Evolutionary conservation across 164 flowering plant species (phyloP), one percentile per base, ranked within the genome.

Genomic region (Berberis vulgaris): DNA sequence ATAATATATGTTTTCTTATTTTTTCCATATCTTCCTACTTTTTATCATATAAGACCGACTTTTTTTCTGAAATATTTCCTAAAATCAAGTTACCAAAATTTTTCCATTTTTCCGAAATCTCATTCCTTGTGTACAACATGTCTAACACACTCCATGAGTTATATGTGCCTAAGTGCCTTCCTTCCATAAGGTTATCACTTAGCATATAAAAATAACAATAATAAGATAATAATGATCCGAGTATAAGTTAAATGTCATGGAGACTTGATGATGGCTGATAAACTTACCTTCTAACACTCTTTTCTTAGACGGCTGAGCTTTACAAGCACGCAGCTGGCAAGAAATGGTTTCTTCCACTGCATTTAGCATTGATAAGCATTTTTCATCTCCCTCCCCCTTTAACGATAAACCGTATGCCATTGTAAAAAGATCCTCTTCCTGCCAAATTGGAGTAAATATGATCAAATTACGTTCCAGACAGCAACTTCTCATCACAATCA

Each of bases 381-480:
- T 86, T 41, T 86, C 96, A 78, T 89, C 99, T 63, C 89, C 95
- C 68, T 82, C 88, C 68, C 71, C 89, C 71, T 74, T 81, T 77
- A 94, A 72, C 72, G 88, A 85, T 64, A 91, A 83, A 57, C 99
- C 99, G 83, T 82, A 80, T 55, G 90, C 71, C 86, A 89, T 84
- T 9, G 80, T 86, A 61, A 94, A 94, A 62, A 87, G 78, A 83
- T 91, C 97, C 75, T 94, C 99, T 77, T 94, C 99, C 98, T 94
- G 71, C 54, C 44, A 58, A 49, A 2, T 26, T 47, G 7, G 10
- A 6, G 10, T 49, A 47, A 13, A 3, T 38, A 46, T 41, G 49
- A 49, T 49, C 11, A 49, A 49, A 6, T 49, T 11, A 11, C 0
- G 52, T 49, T 11, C 6, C 52, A 49, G 52, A 11, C 6, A 49